phyloP scores from a whole-genome alignment of 2,329 filamentous ascomycete genomes.

The Trichoderma simmonsii region DNA sequence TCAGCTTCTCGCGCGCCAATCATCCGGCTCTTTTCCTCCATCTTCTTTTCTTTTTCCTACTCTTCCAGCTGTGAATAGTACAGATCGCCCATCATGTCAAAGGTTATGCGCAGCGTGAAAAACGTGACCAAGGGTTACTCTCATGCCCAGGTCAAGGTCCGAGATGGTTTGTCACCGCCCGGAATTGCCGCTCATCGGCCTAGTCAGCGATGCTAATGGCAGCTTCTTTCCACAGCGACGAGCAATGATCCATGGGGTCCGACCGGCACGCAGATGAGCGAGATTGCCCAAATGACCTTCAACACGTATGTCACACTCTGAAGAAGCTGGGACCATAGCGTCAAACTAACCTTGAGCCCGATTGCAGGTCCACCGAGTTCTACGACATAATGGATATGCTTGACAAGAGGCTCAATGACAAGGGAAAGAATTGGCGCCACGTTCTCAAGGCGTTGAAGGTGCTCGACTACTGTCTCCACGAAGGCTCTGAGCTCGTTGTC shows the following conservation, averaged over 20 bases:
- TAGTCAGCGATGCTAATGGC: constrained; percentile 3
- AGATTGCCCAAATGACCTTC: constrained; percentile 96
- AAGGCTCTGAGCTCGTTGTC: constrained; percentile 93
- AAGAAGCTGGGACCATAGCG: not conserved
- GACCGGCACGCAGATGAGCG: constrained; percentile 96
- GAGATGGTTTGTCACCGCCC: constrained; percentile 70
- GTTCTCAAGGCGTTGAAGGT: constrained; percentile 97
- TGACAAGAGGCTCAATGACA: constrained; percentile 97
- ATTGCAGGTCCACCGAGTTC: constrained; percentile 81
- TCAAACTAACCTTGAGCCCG: not conserved
- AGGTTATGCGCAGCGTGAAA: constrained; percentile 95
- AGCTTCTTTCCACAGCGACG: constrained; percentile 62
- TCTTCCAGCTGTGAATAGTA: not conserved
- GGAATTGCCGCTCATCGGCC: not conserved
- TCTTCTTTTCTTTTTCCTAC: not conserved
- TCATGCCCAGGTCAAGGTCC: constrained; percentile 92
- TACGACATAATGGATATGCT: constrained; percentile 99
- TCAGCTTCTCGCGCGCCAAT: not conserved
- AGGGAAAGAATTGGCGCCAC: constrained; percentile 99
- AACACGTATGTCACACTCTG: constrained; percentile 69
- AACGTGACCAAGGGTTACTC: constrained; percentile 99
- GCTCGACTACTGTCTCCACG: constrained; percentile 94
- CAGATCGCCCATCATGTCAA: constrained; percentile 68
- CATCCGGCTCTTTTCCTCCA: not conserved
- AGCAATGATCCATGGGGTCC: constrained; percentile 99